phyloP scores from a whole-genome alignment of 148 eudicot species.

The Cornus controversa region DNA sequence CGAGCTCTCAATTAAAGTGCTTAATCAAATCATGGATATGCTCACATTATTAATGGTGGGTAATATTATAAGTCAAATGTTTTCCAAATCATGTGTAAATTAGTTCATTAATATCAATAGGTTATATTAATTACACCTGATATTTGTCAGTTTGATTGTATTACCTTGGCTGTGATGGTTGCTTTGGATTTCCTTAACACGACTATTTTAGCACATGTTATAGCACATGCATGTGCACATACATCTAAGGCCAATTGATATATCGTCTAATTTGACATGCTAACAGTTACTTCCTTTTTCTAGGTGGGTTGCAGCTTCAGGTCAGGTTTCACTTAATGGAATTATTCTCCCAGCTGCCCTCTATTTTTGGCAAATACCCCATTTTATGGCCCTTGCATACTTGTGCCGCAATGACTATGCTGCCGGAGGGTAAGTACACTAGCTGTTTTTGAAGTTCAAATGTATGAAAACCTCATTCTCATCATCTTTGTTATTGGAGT shows the following conservation, averaged over 20 bases:
- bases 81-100: too few species aligned
- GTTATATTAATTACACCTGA: neutral
- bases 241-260: neutral
- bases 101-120: too few species aligned
- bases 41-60: neutral
- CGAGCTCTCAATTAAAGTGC: too few species aligned
- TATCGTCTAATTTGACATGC: neutral
- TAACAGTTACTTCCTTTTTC: slow-evolving; percentile 5
- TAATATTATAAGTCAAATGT: too few species aligned
- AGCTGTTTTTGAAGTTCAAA: neutral
- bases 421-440: slow-evolving; percentile 82
- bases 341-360: slow-evolving; percentile 97
- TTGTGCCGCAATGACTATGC: slow-evolving; percentile 91
- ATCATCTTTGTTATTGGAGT: too few species aligned
- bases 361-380: slow-evolving; percentile 98
- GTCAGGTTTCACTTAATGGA: slow-evolving; percentile 72
- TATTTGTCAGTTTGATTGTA: too few species aligned
- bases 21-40: neutral
- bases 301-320: slow-evolving; percentile 99
- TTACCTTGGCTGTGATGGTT: neutral
- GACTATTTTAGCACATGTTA: neutral
- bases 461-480: neutral
- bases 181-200: neutral
- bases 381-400: slow-evolving; percentile 97
- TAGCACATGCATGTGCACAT: neutral